Conservation (phyloP, 495 filamentous ascomycete genomes). For the Massariosphaeria phaeospora region DNA sequence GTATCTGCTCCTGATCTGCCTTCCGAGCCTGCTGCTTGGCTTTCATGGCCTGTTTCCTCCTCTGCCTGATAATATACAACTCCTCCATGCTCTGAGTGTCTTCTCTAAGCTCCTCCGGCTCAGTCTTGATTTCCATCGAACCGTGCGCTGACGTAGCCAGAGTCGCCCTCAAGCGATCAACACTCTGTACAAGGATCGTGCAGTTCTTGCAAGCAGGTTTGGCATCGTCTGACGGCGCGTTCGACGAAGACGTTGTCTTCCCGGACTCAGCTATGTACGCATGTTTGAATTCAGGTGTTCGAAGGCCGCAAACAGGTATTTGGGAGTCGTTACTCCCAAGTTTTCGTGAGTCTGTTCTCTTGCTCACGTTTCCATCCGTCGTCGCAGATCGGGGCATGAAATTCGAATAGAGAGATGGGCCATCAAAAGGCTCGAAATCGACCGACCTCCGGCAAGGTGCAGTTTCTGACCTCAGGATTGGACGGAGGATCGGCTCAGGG, state of each 20-base stretch:
- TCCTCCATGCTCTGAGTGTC: not conserved
- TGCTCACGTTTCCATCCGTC: not conserved
- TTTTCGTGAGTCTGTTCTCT: not conserved
- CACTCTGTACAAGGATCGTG: not conserved
- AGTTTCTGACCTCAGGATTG: not conserved
- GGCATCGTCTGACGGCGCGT: too few species aligned
- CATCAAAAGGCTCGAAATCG: constrained; percentile 14
- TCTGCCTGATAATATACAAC: not conserved
- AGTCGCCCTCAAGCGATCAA: constrained; percentile 2
- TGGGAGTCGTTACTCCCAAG: not conserved
- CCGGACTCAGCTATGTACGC: not conserved
- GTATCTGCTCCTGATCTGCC: too few species aligned
- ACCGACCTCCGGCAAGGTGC: too few species aligned
- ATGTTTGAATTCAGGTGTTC: too few species aligned
- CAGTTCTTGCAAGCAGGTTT: constrained; percentile 7
- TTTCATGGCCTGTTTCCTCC: not conserved
- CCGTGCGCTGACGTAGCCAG: constrained; percentile 1
- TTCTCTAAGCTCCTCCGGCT: not conserved
- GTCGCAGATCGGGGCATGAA: constrained; percentile 12
- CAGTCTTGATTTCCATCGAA: not conserved
- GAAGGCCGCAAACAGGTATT: too few species aligned
- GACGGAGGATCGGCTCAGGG: not conserved
- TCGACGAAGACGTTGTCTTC: not conserved
- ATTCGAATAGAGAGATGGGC: constrained; percentile 4
- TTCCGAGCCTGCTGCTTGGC: not conserved